These are phyloP conservation scores for Colletotrichum eleusines DNA, from an alignment of 2,329 filamentous ascomycete species.

Conservation along the genomic window DNA sequence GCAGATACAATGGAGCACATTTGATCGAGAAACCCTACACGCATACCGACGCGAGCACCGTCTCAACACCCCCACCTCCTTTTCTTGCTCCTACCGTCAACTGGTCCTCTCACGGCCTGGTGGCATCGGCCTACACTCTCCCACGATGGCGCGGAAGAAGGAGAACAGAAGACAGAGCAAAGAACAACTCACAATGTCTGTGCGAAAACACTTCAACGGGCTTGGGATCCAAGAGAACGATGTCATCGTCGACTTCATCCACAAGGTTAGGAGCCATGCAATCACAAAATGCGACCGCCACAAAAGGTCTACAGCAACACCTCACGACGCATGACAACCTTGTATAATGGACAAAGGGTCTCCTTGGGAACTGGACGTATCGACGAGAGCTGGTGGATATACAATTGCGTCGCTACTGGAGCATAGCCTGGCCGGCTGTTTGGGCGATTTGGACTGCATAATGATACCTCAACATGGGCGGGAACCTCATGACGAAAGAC, in stretches of 20 bases:
- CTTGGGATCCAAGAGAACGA: slow-evolving; percentile 85
- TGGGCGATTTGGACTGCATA: slow-evolving; percentile 41
- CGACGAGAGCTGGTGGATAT: slow-evolving; percentile 18
- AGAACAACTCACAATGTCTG: slow-evolving; percentile 77
- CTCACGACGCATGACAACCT: slow-evolving; percentile 34
- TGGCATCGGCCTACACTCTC: slow-evolving; percentile 78
- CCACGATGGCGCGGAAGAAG: slow-evolving; percentile 78
- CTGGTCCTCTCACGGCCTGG: slow-evolving; percentile 70
- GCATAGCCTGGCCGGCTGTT: slow-evolving; percentile 23
- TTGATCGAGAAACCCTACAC: slow-evolving; percentile 77
- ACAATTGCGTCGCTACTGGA: slow-evolving; percentile 17
- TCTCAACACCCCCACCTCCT: slow-evolving; percentile 77
- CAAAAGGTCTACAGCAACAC: slow-evolving; percentile 27
- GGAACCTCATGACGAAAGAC: slow-evolving; percentile 29
- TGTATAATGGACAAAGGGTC: slow-evolving; percentile 14
- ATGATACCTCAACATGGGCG: slow-evolving; percentile 39
- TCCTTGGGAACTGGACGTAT: slow-evolving; percentile 15
- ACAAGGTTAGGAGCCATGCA: slow-evolving; percentile 64
- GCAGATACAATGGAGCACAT: slow-evolving; percentile 75
- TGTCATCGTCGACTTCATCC: slow-evolving; percentile 83
- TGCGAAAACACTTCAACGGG: slow-evolving; percentile 87
- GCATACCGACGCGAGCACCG: slow-evolving; percentile 81
- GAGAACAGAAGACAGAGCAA: slow-evolving; percentile 76
- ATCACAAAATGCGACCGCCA: slow-evolving; percentile 39
- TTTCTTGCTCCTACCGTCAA: slow-evolving; percentile 72